phyloP scores from a whole-genome alignment of 148 eudicot species.

The Rheum nobile region DNA sequence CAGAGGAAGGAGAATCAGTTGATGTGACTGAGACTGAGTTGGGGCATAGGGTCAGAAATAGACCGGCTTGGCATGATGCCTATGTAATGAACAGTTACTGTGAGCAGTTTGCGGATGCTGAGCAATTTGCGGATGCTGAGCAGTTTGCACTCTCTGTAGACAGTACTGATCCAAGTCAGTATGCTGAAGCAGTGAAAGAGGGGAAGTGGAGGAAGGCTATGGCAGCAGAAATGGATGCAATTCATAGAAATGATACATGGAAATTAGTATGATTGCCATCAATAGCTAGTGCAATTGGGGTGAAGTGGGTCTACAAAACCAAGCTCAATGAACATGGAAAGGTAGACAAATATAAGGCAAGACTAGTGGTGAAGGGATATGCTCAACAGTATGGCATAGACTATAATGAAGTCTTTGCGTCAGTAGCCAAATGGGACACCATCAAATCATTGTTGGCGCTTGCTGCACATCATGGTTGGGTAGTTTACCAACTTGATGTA shows the following conservation, averaged over 20 bases:
- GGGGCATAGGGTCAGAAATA: not conserved
- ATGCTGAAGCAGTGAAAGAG: not conserved
- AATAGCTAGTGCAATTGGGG: not conserved
- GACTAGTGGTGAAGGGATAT: not conserved
- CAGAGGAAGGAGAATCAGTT: not conserved
- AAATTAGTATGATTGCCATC: not conserved
- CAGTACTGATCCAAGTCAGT: not conserved
- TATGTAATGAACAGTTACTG: not conserved
- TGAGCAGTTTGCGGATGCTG: too few species aligned
- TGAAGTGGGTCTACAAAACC: not conserved
- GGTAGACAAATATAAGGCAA: not conserved
- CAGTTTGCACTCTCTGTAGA: not conserved
- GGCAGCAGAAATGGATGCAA: not conserved
- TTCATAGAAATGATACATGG: constrained; percentile 7
- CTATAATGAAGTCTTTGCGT: not conserved
- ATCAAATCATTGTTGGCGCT: not conserved
- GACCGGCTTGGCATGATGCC: not conserved
- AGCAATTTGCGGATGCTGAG: too few species aligned
- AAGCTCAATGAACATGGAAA: not conserved
- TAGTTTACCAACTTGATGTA: constrained; percentile 11
- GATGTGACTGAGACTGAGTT: not conserved
- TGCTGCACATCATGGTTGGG: constrained; percentile 5
- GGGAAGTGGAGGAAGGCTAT: not conserved
- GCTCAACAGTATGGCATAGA: not conserved
- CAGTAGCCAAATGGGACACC: not conserved